Evolutionary conservation across 306 rosid species (phyloP), one percentile per base, ranked within the genome.

Genomic region (Leucaena leucocephala): DNA sequence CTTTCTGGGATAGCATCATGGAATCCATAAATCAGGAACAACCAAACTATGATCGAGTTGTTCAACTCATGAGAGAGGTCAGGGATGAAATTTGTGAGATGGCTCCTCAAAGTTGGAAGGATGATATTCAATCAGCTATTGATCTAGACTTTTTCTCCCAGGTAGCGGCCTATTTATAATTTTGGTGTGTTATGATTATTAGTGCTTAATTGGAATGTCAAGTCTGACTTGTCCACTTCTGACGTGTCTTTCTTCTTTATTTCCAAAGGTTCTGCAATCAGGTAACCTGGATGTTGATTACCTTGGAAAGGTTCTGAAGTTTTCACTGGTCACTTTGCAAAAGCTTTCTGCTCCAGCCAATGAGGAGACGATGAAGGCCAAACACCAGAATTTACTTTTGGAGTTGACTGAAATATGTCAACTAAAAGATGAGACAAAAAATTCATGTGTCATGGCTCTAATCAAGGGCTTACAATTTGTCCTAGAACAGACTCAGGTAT

Each of bases 51-150:
- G 98, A 91, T 34, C 83, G 76, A 77, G 82, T 94, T 45, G 74
- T 92, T 80, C 90, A 92, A 72, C 93, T 94, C 48, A 54, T 91
- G 93, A 81, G 75, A 82, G 98, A 94, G 88, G 91, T 92, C 55
- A 90, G 91, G 87, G 97, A 92, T 87, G 97, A 89, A 86, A 85
- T 92, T 80, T 92, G 95, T 77, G 86, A 84, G 82, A 88, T 94
- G 83, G 92, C 97, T 82, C 98, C 98, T 54, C 82, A 81, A 80
- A 88, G 85, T 80, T 92, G 97, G 98, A 94, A 89, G 70, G 92
- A 88, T 63, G 87, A 87, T 84, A 88, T 94, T 72, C 58, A 78
- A 76, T 86, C 90, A 17, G 85, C 91, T 66, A 89, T 94, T 76
- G 97, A 94, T 83, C 61, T 89, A 40, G 93, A 92, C 42, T 80